These are phyloP conservation scores for Apiospora pterosperma DNA, from an alignment of 2,329 filamentous ascomycete genomes.

Conservation along the genomic window DNA sequence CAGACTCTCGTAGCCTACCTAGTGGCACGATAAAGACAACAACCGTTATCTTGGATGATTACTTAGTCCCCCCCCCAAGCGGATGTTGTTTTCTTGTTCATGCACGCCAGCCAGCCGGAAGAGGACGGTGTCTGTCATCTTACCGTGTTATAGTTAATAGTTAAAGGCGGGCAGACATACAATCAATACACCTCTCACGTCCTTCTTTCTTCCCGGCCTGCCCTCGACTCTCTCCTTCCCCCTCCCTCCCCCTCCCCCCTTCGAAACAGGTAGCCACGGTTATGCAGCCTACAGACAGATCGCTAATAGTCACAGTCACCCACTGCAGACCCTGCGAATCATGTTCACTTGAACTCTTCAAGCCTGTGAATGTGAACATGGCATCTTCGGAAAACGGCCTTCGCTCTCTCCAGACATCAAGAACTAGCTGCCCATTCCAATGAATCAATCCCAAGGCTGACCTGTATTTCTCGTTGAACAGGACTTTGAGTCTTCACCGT, in stretches of 20 bases:
- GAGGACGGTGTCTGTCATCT: neutral
- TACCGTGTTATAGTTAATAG: slow-evolving; percentile 1
- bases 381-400: neutral
- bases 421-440: neutral
- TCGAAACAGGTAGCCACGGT: neutral
- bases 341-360: neutral
- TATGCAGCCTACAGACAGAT: neutral
- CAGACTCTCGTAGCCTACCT: neutral
- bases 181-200: neutral
- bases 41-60: slow-evolving; percentile 1
- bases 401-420: neutral
- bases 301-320: neutral
- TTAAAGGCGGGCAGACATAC: neutral
- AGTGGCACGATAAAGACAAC: neutral
- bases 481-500: slow-evolving; percentile 54
- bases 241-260: neutral
- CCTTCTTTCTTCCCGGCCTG: neutral
- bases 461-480: slow-evolving; percentile 29
- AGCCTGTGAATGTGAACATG: neutral
- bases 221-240: neutral
- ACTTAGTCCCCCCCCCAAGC: neutral
- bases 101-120: neutral
- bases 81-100: neutral
- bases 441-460: neutral
- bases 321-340: neutral